Percentiles rank a stretch among this genome's conserved stretches.
phyloP scores from a whole-genome alignment of 176 grass and related monocot genomes.

The Luzula sylvatica region DNA sequence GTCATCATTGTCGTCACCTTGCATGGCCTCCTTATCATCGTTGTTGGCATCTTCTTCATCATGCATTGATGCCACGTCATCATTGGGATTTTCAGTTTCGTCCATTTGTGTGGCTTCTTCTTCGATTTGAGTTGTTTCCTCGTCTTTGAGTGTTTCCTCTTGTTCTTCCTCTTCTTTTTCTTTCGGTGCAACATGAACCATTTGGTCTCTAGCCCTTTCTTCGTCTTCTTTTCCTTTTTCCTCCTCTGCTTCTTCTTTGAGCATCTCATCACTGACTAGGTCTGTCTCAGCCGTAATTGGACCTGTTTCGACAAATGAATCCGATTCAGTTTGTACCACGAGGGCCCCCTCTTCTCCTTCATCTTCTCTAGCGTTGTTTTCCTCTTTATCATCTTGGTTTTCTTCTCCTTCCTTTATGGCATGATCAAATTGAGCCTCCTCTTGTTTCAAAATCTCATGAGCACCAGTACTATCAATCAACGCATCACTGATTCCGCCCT shows the following conservation, averaged over 20 bases:
- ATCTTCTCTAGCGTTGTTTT: too few relatives aligned
- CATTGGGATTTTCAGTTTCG: slow-evolving; percentile 9
- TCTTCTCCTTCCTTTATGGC: too few relatives aligned
- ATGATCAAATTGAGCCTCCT: too few relatives aligned
- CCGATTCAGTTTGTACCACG: too few relatives aligned
- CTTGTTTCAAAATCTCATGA: too few relatives aligned
- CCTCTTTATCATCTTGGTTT: too few relatives aligned
- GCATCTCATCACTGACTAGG: too few relatives aligned
- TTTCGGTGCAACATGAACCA: not conserved
- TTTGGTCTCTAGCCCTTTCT: not conserved
- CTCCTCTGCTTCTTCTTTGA: not conserved
- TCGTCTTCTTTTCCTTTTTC: not conserved
- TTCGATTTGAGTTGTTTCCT: not conserved
- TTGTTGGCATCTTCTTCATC: not conserved
- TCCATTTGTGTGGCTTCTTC: slow-evolving; percentile 8
- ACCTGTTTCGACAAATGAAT: too few relatives aligned
- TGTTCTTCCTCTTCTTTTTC: slow-evolving; percentile 1
- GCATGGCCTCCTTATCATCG: not conserved
- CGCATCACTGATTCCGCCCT: too few relatives aligned
- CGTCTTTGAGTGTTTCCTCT: slow-evolving; percentile 6
- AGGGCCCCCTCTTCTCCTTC: too few relatives aligned
- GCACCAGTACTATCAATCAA: too few relatives aligned
- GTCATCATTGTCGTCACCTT: slow-evolving; percentile 14
- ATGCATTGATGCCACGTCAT: not conserved
- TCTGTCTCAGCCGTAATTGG: too few relatives aligned